Evolutionary conservation across 73 alveolate species (phyloP).

Genomic region (Paramecium tetraurelia): DNA sequence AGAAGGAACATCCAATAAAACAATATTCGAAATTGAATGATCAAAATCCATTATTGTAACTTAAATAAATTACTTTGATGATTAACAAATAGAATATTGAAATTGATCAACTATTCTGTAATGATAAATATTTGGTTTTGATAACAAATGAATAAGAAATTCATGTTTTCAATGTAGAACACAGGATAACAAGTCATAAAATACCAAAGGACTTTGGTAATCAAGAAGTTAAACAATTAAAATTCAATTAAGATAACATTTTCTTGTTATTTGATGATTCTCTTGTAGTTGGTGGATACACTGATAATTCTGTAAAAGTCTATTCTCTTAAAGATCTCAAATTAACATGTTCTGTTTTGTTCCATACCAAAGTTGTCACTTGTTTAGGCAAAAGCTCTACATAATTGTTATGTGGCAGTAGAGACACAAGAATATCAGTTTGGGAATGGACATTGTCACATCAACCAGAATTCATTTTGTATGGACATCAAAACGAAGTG

Average conservation of each 20-base stretch:
- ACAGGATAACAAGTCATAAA: neutral
- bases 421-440: slow-evolving; percentile 56
- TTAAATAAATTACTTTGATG: neutral
- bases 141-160: neutral
- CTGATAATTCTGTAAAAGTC: neutral
- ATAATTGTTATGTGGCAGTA: slow-evolving; percentile 37
- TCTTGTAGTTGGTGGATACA: neutral
- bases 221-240: neutral
- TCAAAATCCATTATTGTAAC: neutral
- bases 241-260: neutral
- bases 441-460: slow-evolving; percentile 42
- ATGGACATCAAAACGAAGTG: slow-evolving; percentile 30
- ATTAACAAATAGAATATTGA: neutral
- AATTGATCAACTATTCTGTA: neutral
- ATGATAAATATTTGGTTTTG: neutral
- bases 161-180: neutral
- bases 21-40: neutral
- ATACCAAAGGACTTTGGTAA: neutral
- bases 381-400: slow-evolving; percentile 18
- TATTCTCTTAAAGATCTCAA: neutral
- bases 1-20: slow-evolving; percentile 51
- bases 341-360: neutral
- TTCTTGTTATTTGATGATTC: neutral
- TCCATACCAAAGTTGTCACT: slow-evolving; percentile 33
- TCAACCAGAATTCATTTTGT: neutral